phyloP scores from a whole-genome alignment of 495 filamentous ascomycete species.

The Lophium mytilinum region DNA sequence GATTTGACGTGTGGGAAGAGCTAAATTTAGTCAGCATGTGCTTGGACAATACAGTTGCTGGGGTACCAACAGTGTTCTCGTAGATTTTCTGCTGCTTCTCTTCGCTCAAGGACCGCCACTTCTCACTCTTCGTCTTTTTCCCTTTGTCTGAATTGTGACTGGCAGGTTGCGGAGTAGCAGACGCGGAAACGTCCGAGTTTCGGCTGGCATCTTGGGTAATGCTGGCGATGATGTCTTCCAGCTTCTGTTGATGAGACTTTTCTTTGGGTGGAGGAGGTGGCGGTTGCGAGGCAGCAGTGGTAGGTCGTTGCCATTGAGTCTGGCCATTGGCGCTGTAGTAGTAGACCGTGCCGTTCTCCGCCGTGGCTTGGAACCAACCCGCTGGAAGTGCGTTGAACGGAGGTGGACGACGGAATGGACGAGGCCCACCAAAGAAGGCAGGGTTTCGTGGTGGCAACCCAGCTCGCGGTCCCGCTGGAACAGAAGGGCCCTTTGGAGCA shows the following conservation, averaged over 20 bases:
- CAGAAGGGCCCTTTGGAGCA: constrained; percentile 38
- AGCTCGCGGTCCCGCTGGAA: constrained; percentile 60
- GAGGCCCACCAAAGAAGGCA: constrained; percentile 50
- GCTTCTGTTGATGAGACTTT: constrained; percentile 55
- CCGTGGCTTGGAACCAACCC: constrained; percentile 69
- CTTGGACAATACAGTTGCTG: neutral
- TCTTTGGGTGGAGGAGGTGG: constrained; percentile 52
- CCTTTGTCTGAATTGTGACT: constrained; percentile 48
- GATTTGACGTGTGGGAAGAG: constrained; percentile 75
- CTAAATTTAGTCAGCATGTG: constrained; percentile 34
- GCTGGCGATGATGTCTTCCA: constrained; percentile 80
- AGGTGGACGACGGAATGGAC: constrained; percentile 43
- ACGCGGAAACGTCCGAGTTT: constrained; percentile 48
- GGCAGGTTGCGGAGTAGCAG: constrained; percentile 40
- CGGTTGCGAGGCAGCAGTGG: constrained; percentile 53
- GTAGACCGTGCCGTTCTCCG: constrained; percentile 61
- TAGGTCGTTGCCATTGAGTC: constrained; percentile 75
- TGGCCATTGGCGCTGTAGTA: constrained; percentile 69
- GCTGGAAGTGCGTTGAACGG: constrained; percentile 55
- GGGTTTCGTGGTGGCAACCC: constrained; percentile 52
- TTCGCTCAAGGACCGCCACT: constrained; percentile 68
- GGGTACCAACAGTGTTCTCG: constrained; percentile 67
- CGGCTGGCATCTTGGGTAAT: constrained; percentile 64
- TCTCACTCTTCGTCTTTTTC: constrained; percentile 69
- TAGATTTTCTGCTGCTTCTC: constrained; percentile 92